These are phyloP conservation scores for Xylariaceae sp. DNA, from an alignment of 2,329 filamentous ascomycete genomes.

Conservation along the genomic window DNA sequence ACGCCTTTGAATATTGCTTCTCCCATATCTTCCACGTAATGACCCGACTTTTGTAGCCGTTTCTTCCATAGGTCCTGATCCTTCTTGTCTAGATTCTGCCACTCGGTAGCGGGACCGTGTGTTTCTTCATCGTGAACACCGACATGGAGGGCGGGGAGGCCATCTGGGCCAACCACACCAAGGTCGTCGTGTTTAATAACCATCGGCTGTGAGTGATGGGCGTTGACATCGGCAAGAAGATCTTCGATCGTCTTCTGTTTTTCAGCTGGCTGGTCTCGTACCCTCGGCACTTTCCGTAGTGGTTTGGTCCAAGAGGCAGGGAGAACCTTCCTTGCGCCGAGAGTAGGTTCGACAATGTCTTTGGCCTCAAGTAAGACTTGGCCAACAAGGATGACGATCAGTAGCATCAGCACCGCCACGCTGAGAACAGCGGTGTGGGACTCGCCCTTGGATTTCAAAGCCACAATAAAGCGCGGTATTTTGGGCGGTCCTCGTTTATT, in stretches of 20 bases:
- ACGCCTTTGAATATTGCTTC: constrained; percentile 75
- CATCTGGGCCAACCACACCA: constrained; percentile 23
- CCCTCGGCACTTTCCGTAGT: constrained; percentile 32
- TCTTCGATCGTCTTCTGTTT: constrained; percentile 28
- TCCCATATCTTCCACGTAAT: constrained; percentile 77
- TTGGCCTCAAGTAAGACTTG: constrained; percentile 64
- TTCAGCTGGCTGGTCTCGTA: constrained; percentile 1
- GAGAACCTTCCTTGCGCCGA: constrained; percentile 56
- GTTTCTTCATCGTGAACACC: constrained; percentile 46
- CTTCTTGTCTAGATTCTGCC: constrained; percentile 66
- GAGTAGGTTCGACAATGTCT: constrained; percentile 53
- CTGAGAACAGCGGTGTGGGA: constrained; percentile 52
- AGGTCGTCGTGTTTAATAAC: constrained; percentile 35
- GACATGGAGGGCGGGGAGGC: constrained; percentile 35
- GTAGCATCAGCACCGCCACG: constrained; percentile 53
- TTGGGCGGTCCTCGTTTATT: constrained; percentile 41
- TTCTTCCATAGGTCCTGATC: constrained; percentile 69
- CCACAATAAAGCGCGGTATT: constrained; percentile 68
- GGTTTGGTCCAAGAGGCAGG: constrained; percentile 40
- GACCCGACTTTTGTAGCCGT: constrained; percentile 65
- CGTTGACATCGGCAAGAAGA: constrained; percentile 35
- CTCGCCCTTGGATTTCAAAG: constrained; percentile 52
- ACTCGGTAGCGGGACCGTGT: constrained; percentile 57
- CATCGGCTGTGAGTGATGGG: constrained; percentile 35
- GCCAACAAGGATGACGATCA: constrained; percentile 61